Base-by-base conservation (phyloP, 2,329 filamentous ascomycete species). In the Stemphylium vesicarium region DNA sequence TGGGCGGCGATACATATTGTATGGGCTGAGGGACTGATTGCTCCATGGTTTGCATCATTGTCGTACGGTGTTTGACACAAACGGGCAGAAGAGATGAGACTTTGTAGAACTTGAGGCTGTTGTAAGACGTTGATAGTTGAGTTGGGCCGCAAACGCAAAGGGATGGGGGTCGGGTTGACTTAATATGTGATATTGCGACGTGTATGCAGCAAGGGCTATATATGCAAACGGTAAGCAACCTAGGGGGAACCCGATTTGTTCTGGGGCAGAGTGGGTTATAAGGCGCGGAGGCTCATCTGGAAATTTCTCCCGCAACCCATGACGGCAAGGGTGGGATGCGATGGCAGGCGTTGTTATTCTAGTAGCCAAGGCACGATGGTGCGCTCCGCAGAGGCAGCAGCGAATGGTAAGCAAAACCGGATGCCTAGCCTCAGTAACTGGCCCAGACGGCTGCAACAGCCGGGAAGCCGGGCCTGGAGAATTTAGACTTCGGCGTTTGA, bases 11-110 rank as follows among this genome's bases (percentile, higher is more conserved):
- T 2, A 44, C 67, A 69, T 74, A 75, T 52, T 70, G 70, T 44
- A 67, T 48, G 31, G 71, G 61, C 13, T 63, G 53, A 44, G 66
- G 40, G 33, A 66, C 66, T 45, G 66, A 46, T 44, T 57, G 68
- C 32, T 74, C 72, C 48, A 69, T 60, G 10, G 71, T 67, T 68
- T 75, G 73, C 61, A 75, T 60, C 73, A 75, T 75, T 58, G 22
- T 68, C 59, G 45, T 36, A 29, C 11, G 31, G 24, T 32, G 54
- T 32, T 20, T 41, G 41, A 40, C 35, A 16, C 44, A 52, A 50
- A 53, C 36, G 46, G 49, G 32, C 20, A 11, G 46, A 26, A 22
- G 36, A 35, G 24, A 26, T 4, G 40, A 39, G 13, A 24, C 39
- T 54, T 42, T 33, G 44, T 46, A 32, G 42, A 40, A 50, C 24